Percentiles rank a stretch among this genome's conserved stretches.
These are phyloP conservation scores for Rhododendron mucronatum DNA, from an alignment of 148 eudicot species.

Conservation along the genomic window DNA sequence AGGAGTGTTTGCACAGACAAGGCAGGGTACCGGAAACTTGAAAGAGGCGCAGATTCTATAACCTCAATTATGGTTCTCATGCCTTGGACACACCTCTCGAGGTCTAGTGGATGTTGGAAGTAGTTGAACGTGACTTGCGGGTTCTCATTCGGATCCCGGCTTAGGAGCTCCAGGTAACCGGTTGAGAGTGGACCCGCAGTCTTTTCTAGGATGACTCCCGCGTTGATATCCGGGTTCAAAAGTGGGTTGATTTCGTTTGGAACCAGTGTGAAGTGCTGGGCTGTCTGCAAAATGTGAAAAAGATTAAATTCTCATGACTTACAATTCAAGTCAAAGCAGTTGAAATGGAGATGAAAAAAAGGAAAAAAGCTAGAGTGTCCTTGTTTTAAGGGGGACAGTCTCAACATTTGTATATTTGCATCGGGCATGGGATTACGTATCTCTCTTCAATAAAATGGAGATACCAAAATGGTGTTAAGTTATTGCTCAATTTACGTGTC, in stretches of 20 bases:
- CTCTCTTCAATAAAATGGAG: no score
- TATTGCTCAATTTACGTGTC: no score
- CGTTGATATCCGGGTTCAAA: neutral
- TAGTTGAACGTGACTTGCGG: conserved; percentile 57
- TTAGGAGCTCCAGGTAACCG: conserved; percentile 30
- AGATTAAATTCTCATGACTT: neutral
- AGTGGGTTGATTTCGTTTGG: neutral
- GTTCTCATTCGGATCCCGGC: conserved; percentile 36
- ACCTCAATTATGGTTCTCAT: conserved; percentile 41
- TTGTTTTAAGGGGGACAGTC: no score
- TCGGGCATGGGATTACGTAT: no score
- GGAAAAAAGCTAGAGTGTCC: no score
- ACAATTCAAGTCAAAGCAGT: no score
- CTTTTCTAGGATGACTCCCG: conserved; percentile 43
- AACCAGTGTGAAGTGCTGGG: neutral
- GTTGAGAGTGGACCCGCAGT: conserved; percentile 35
- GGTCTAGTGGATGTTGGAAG: conserved; percentile 45
- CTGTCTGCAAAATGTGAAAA: neutral
- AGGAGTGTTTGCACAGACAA: conserved; percentile 34
- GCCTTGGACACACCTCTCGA: conserved; percentile 40
- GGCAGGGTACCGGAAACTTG: conserved; percentile 30
- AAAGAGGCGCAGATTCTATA: conserved; percentile 33
- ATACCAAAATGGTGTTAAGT: no score
- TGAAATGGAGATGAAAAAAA: neutral
- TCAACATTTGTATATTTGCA: no score